Percentiles rank a stretch among this genome's conserved stretches.
Conservation (phyloP, 1,139 yeast species). For the Taphrina betulina region DNA sequence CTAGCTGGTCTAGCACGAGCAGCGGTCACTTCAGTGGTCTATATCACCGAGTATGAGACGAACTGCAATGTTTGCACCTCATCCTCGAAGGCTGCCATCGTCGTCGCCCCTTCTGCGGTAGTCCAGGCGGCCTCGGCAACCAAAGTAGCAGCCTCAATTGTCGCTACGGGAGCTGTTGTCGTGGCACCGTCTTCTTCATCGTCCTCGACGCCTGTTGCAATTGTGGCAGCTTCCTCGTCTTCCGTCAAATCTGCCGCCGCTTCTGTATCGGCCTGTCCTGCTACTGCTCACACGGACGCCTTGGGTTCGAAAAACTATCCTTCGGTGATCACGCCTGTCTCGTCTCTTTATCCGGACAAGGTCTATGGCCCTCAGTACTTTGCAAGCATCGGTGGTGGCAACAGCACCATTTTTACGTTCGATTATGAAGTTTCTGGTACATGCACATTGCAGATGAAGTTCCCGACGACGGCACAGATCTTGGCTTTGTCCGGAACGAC, state of each 20-base stretch:
- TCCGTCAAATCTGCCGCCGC: neutral
- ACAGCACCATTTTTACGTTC: slow-evolving; percentile 27
- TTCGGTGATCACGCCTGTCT: slow-evolving; percentile 29
- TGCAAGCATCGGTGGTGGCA: slow-evolving; percentile 30
- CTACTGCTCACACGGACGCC: slow-evolving; percentile 18
- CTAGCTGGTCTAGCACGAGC: slow-evolving; percentile 31
- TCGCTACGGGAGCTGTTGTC: slow-evolving; percentile 4
- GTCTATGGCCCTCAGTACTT: slow-evolving; percentile 31
- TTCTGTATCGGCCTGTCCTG: slow-evolving; percentile 26
- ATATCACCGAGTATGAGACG: slow-evolving; percentile 25
- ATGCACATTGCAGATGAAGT: slow-evolving; percentile 27
- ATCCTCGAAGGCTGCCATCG: neutral
- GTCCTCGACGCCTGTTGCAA: neutral
- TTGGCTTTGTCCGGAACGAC: slow-evolving; percentile 21
- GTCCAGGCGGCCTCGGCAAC: neutral
- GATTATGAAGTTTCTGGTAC: slow-evolving; percentile 26
- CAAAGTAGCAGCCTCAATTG: slow-evolving; percentile 1
- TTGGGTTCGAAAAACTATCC: slow-evolving; percentile 25
- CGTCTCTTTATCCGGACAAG: slow-evolving; percentile 10
- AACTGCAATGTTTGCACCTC: slow-evolving; percentile 27
- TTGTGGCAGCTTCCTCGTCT: neutral
- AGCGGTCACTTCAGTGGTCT: slow-evolving; percentile 23
- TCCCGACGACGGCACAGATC: slow-evolving; percentile 29
- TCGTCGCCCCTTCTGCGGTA: neutral
- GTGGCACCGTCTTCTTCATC: neutral